These are phyloP conservation scores for Oxytropis ochrocephala DNA, from an alignment of 306 rosid genomes.

Conservation along the genomic window DNA sequence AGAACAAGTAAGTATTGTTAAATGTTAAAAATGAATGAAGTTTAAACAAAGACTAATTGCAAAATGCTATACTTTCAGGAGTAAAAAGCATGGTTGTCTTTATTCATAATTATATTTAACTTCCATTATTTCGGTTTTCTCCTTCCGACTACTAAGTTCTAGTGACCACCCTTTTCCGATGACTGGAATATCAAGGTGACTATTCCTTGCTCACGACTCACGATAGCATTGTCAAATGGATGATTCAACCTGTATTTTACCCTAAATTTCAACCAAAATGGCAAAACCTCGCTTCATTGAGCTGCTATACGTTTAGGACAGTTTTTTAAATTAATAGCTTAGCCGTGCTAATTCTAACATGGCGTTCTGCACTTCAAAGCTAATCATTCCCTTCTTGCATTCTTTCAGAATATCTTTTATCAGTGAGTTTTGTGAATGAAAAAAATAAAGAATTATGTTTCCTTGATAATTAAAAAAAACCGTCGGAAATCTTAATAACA, in stretches of 20 bases:
- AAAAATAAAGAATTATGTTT: neutral
- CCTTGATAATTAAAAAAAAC: neutral
- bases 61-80: too few species aligned
- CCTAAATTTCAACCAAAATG: neutral
- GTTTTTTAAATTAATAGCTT: neutral
- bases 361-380: neutral
- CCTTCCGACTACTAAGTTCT: neutral
- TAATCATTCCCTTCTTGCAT: neutral
- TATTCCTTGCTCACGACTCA: neutral
- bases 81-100: neutral
- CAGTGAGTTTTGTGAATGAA: neutral
- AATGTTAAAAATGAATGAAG: too few species aligned
- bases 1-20: too few species aligned
- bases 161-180: neutral
- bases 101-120: neutral
- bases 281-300: neutral
- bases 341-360: neutral
- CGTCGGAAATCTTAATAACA: neutral
- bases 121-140: neutral
- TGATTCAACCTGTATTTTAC: neutral
- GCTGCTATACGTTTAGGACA: neutral
- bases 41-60: too few species aligned
- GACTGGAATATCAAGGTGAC: neutral
- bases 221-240: neutral
- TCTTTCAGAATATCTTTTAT: neutral